Evolutionary conservation across 2,329 filamentous ascomycete species (phyloP).

Genomic region (Pyricularia sp.): DNA sequence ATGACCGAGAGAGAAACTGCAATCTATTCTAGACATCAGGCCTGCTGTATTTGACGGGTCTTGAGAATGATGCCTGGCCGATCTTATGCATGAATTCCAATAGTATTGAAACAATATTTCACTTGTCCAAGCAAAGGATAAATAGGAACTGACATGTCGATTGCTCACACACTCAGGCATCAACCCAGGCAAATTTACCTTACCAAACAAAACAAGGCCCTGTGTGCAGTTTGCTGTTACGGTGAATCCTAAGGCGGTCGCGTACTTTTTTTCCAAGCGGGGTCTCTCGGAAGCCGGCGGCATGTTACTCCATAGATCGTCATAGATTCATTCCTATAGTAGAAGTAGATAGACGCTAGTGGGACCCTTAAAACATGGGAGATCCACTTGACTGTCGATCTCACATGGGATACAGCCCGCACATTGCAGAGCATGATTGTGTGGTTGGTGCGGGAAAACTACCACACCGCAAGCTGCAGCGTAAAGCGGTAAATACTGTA

Average conservation of each 20-base stretch:
- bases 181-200: too few species aligned
- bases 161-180: background rate
- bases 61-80: background rate
- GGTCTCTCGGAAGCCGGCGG: background rate
- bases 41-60: background rate
- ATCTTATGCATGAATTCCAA: background rate
- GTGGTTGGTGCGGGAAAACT: background rate
- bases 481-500: background rate
- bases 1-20: background rate
- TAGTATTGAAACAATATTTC: background rate
- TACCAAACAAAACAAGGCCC: background rate
- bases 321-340: background rate
- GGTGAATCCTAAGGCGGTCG: background rate
- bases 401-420: background rate
- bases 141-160: background rate
- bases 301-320: background rate
- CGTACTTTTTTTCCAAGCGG: background rate
- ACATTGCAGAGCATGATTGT: background rate
- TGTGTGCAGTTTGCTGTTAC: background rate
- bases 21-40: too few species aligned
- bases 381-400: background rate
- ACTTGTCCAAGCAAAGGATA: background rate
- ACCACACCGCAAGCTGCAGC: background rate
- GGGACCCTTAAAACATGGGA: background rate
- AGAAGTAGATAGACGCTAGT: background rate